phyloP scores from a whole-genome alignment of 805 yeast species.

The Ogataea haglerorum region DNA sequence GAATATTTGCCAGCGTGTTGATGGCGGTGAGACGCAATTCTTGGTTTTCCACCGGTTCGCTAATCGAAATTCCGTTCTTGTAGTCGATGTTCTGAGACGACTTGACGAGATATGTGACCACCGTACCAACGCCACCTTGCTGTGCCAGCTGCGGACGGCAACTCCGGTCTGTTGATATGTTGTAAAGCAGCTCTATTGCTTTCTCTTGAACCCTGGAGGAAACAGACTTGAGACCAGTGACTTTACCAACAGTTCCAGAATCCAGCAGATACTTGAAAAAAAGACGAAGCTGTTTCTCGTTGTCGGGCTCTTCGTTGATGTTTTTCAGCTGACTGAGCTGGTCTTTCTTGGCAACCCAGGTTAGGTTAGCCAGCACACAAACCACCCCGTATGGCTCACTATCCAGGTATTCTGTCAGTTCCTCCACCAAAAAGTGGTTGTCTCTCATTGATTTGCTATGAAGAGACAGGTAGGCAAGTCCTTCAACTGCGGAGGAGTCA shows the following conservation, averaged over 20 bases:
- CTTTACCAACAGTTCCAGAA: conserved; percentile 2
- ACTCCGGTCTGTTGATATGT: conserved; percentile 30
- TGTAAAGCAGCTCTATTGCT: conserved; percentile 34
- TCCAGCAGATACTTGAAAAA: conserved; percentile 1
- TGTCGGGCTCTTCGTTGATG: conserved; percentile 1
- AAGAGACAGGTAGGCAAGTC: conserved; percentile 35
- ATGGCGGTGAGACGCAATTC: conserved; percentile 35
- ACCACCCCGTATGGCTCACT: conserved; percentile 38
- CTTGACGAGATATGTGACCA: conserved; percentile 39
- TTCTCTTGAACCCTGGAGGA: conserved; percentile 28
- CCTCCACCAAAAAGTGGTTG: conserved; percentile 32
- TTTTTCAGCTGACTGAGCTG: conserved; percentile 4
- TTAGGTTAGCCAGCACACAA: conserved; percentile 36
- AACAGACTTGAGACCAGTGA: conserved; percentile 33
- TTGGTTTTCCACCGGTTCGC: conserved; percentile 20
- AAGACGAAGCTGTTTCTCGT: neutral
- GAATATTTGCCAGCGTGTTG: conserved; percentile 41
- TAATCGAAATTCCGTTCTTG: conserved; percentile 21
- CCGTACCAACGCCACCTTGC: conserved; percentile 43
- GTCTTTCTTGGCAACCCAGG: conserved; percentile 1
- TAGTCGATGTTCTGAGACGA: conserved; percentile 27
- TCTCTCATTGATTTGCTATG: conserved; percentile 36
- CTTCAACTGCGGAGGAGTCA: conserved; percentile 26
- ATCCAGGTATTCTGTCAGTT: conserved; percentile 16
- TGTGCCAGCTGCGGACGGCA: conserved; percentile 38